Conservation (phyloP, 495 filamentous ascomycete species). For the Penicillium arizonense region DNA sequence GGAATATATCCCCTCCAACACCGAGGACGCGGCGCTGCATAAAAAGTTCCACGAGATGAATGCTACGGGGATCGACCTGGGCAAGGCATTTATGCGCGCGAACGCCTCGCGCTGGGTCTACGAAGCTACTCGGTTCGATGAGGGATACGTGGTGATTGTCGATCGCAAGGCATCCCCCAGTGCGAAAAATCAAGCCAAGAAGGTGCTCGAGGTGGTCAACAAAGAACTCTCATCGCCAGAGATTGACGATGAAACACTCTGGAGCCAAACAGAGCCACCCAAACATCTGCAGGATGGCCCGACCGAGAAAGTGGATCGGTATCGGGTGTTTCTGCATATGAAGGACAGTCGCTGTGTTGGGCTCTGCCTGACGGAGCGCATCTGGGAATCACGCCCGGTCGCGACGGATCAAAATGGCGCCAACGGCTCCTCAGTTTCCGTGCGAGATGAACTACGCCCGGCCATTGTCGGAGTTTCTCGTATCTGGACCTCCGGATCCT, state of each 20-base stretch:
- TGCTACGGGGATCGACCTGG: slow-evolving; percentile 61
- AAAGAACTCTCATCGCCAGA: slow-evolving; percentile 62
- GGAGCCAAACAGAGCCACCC: slow-evolving; percentile 50
- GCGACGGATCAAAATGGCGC: slow-evolving; percentile 25
- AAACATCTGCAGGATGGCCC: slow-evolving; percentile 31
- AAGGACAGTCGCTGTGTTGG: slow-evolving; percentile 64
- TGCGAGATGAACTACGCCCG: slow-evolving; percentile 37
- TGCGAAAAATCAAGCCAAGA: slow-evolving; percentile 56
- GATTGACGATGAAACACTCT: slow-evolving; percentile 58
- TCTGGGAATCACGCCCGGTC: slow-evolving; percentile 55
- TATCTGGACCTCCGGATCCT: slow-evolving; percentile 66
- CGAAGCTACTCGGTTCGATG: slow-evolving; percentile 44
- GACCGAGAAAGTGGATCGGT: slow-evolving; percentile 52
- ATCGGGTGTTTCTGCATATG: slow-evolving; percentile 64
- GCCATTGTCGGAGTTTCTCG: slow-evolving; percentile 68
- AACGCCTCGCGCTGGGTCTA: slow-evolving; percentile 47
- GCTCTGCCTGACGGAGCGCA: slow-evolving; percentile 63
- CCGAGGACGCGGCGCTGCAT: slow-evolving; percentile 63
- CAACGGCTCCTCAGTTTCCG: slow-evolving; percentile 46
- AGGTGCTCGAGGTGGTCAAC: slow-evolving; percentile 65
- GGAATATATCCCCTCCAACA: slow-evolving; percentile 67
- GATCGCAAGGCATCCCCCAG: slow-evolving; percentile 52
- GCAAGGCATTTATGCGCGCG: slow-evolving; percentile 51
- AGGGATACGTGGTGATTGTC: slow-evolving; percentile 56
- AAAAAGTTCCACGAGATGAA: slow-evolving; percentile 69